Evolutionary conservation across 2,329 filamentous ascomycete species (phyloP).

Genomic region (Emydomyces testavorans): DNA sequence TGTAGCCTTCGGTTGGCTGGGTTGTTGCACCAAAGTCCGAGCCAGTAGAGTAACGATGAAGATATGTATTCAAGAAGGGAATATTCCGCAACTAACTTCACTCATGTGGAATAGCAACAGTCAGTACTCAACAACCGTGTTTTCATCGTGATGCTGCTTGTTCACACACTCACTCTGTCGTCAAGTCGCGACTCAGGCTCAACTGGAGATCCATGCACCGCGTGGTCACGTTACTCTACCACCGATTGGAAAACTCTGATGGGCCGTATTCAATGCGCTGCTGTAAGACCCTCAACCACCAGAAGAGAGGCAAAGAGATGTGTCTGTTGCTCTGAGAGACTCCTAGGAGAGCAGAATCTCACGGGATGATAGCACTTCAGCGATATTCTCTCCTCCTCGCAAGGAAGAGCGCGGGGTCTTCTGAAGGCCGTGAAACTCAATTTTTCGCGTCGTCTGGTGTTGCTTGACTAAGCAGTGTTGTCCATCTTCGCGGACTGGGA

Average conservation of each 20-base stretch:
- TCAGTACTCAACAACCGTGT: not conserved
- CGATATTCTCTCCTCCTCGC: not conserved
- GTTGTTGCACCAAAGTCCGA: constrained; percentile 2
- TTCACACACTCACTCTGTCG: constrained; percentile 3
- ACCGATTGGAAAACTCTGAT: no score
- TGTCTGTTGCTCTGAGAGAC: no score
- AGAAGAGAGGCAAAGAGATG: not conserved
- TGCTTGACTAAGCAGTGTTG: constrained; percentile 12
- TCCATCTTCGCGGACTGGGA: not conserved
- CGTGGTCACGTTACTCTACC: constrained; percentile 18
- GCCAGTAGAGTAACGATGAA: not conserved
- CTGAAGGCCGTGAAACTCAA: constrained; percentile 4
- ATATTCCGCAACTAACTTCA: constrained; percentile 1
- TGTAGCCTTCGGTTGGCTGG: constrained; percentile 9
- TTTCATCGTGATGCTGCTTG: not conserved
- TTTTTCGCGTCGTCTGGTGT: constrained; percentile 13
- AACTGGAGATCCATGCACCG: constrained; percentile 10
- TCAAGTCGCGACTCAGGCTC: not conserved
- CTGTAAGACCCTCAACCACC: not conserved
- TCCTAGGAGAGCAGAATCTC: no score
- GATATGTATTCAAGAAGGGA: not conserved
- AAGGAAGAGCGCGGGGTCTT: not conserved
- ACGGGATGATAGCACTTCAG: not conserved
- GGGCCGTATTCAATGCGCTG: no score
- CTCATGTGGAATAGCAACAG: not conserved